Percentiles rank a stretch among this genome's conserved stretches.
Conservation (phyloP, 2,329 filamentous ascomycete species). For the Teratosphaeria gauchensis region DNA sequence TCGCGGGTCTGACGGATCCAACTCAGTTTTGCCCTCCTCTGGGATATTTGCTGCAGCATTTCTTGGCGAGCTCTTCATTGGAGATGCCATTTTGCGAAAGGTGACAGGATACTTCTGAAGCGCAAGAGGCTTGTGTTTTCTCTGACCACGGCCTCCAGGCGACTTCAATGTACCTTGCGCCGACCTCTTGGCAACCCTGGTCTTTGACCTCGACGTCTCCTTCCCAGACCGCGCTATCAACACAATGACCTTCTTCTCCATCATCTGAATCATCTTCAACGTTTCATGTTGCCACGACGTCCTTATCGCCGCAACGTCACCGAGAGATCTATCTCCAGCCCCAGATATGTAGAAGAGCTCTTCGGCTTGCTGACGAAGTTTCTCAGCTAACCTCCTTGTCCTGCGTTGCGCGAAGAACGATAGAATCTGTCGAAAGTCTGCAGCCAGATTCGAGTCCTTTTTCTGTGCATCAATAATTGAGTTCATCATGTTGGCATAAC, state of each 20-base stretch:
- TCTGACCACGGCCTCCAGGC: too few relatives aligned
- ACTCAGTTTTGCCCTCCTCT: too few relatives aligned
- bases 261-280: background rate
- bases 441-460: background rate
- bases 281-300: background rate
- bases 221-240: background rate
- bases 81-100: background rate
- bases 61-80: background rate
- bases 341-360: background rate
- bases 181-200: background rate
- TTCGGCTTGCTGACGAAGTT: background rate
- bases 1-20: too few relatives aligned
- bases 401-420: background rate
- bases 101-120: background rate
- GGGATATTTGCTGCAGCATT: background rate
- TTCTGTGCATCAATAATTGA: background rate
- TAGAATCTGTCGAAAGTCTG: background rate
- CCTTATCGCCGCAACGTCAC: background rate
- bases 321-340: background rate
- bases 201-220: background rate
- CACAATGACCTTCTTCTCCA: background rate
- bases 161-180: background rate
- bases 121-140: background rate
- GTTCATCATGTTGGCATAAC: background rate
- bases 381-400: background rate